phyloP scores from a whole-genome alignment of 371 early-diverging fungal genomes.

The Apophysomyces sp. region DNA sequence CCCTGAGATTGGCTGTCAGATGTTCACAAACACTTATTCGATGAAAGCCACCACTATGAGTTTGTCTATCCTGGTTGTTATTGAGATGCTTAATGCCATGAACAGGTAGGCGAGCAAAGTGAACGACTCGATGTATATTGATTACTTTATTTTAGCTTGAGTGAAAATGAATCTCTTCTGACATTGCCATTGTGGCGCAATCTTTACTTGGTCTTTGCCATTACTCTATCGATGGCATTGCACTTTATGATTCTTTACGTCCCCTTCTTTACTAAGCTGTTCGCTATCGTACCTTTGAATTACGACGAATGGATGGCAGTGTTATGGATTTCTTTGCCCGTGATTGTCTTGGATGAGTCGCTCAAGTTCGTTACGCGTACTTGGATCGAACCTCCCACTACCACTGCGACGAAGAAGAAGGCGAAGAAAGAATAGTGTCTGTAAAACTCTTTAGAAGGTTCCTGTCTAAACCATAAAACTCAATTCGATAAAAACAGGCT shows the following conservation, averaged over 20 bases:
- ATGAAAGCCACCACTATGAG: conserved; percentile 94
- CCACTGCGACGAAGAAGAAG: background rate
- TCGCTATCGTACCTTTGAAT: conserved; percentile 86
- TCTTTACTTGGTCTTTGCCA: conserved; percentile 82
- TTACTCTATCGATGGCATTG: conserved; percentile 85
- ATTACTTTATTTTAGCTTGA: conserved; percentile 43
- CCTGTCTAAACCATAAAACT: background rate
- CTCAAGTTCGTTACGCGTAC: conserved; percentile 84
- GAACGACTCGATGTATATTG: background rate
- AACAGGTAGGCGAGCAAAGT: conserved; percentile 21
- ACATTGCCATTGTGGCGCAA: conserved; percentile 91
- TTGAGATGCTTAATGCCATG: conserved; percentile 92
- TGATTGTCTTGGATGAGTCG: conserved; percentile 89
- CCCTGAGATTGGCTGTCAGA: conserved; percentile 90
- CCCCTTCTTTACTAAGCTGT: conserved; percentile 81
- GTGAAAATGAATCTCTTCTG: conserved; percentile 91
- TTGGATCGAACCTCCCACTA: conserved; percentile 53
- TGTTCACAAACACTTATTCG: conserved; percentile 81
- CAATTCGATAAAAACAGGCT: background rate
- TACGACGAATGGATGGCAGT: conserved; percentile 91
- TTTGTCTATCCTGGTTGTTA: conserved; percentile 91
- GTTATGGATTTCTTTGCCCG: conserved; percentile 84
- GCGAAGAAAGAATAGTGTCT: conserved; percentile 4
- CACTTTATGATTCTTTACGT: conserved; percentile 94
- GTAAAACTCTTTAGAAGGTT: background rate